These are phyloP conservation scores for Podila minutissima DNA, from an alignment of 192 early-diverging fungal genomes.

Conservation along the genomic window DNA sequence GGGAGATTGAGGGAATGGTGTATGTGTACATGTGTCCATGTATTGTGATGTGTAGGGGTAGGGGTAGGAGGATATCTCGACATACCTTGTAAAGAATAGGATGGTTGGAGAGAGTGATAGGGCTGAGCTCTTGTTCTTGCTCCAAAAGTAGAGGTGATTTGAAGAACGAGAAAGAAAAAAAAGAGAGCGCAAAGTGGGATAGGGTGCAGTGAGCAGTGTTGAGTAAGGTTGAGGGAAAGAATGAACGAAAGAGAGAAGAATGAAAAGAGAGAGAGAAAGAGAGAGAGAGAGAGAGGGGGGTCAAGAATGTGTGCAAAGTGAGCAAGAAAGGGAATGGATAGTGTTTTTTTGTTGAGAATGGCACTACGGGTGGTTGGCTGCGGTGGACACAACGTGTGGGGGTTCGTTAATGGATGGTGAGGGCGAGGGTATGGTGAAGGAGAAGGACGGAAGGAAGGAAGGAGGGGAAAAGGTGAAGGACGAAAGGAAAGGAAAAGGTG, in stretches of 20 bases:
- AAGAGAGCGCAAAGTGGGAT: not conserved
- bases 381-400: constrained; percentile 3
- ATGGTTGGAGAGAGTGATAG: too few species aligned
- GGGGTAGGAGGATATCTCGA: too few species aligned
- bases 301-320: not conserved
- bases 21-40: too few species aligned
- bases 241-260: not conserved
- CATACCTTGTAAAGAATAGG: too few species aligned
- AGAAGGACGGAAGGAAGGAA: not conserved
- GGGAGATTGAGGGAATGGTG: too few species aligned
- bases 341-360: not conserved
- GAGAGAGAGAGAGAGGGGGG: not conserved
- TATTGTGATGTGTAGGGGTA: too few species aligned
- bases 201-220: not conserved
- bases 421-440: not conserved
- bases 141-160: too few species aligned
- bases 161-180: not conserved
- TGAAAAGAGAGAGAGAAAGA: not conserved
- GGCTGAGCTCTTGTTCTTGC: too few species aligned
- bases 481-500: not conserved
- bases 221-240: not conserved
- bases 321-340: not conserved
- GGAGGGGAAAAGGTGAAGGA: not conserved
- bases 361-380: not conserved
- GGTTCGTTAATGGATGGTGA: constrained; percentile 1